Evolutionary conservation across 2,329 filamentous ascomycete genomes (phyloP), one percentile per base, ranked within the genome.

Genomic region (Fusarium sulawesiense): DNA sequence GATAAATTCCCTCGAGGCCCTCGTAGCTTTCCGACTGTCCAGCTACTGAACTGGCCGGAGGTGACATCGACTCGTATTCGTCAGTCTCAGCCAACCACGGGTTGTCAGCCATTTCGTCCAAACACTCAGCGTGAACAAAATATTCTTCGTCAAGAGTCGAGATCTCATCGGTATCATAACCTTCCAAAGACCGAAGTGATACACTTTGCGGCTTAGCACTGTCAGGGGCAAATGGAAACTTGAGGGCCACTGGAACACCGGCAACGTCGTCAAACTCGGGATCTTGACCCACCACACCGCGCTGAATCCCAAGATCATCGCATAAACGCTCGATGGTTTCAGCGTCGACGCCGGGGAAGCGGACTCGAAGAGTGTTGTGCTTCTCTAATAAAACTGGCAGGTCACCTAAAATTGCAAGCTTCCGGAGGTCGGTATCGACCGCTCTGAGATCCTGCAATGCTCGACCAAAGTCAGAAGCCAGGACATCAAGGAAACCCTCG

Each of bases 341-440:
- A 1, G 89, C 89, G 75, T 98, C 95, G 66, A 96, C 94, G 5
- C 96, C 96, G 0, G 94, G 94, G 76, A 99, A 98, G 30, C 94
- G 91, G 3, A 98, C 89, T 34, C 94, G 89, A 6, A 98, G 82
- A 0, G 88, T 87, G 3, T 88, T 88, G 34, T 86, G 83, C 40
- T 87, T 86, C 72, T 93, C 88, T 55, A 97, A 86, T 0, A 88
- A 85, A 34, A 98, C 88, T 0, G 95, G 94, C 21, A 99, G 82
- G 76, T 98, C 94, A 2, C 96, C 96, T 2, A 98, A 80, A 1
- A 85, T 82, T 1, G 93, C 88, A 2, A 99, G 84, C 37, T 89
- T 88, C 75, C 93, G 92, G 9, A 99, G 84, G 75, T 99, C 96
- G 53, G 91, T 91, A 75, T 96, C 87, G 2, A 95, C 87, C 8